These are phyloP conservation scores for Kwoniella sp. DNA, from an alignment of 768 basidiomycete genomes.

Conservation along the genomic window DNA sequence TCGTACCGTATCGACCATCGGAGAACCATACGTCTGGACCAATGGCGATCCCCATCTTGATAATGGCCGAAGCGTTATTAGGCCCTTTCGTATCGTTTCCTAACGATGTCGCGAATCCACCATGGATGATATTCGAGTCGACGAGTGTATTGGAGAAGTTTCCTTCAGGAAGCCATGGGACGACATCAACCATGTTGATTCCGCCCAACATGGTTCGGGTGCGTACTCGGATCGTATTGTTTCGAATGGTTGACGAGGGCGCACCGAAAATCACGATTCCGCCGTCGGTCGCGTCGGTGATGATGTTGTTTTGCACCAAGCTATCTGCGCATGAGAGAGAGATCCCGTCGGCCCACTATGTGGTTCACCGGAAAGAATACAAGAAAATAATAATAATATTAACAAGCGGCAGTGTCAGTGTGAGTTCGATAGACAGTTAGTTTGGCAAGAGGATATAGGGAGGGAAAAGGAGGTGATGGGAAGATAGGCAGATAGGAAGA, in stretches of 20 bases:
- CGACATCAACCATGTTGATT: conserved; percentile 51
- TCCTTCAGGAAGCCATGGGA: conserved; percentile 45
- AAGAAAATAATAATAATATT: neutral
- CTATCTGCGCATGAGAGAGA: conserved; percentile 47
- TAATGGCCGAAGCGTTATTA: conserved; percentile 42
- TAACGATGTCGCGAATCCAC: conserved; percentile 43
- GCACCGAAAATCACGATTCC: conserved; percentile 52
- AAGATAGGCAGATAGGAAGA: too few species aligned
- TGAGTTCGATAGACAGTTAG: neutral
- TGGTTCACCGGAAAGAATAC: neutral
- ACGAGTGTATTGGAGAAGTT: conserved; percentile 43
- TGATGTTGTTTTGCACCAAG: conserved; percentile 49
- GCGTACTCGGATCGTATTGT: conserved; percentile 49
- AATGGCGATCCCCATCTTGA: conserved; percentile 51
- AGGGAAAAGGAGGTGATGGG: too few species aligned
- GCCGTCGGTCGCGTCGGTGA: conserved; percentile 48
- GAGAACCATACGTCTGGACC: conserved; percentile 47
- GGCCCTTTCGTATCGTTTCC: conserved; percentile 37
- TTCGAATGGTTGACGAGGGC: conserved; percentile 41
- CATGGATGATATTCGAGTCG: conserved; percentile 41
- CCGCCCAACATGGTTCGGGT: conserved; percentile 46
- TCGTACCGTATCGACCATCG: conserved; percentile 42
- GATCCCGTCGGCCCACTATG: conserved; percentile 56
- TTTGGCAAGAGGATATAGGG: too few species aligned
- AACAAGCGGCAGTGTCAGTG: too few species aligned